Evolutionary conservation across 2,329 filamentous ascomycete genomes (phyloP).

Genomic region (Neofusicoccum parvum): DNA sequence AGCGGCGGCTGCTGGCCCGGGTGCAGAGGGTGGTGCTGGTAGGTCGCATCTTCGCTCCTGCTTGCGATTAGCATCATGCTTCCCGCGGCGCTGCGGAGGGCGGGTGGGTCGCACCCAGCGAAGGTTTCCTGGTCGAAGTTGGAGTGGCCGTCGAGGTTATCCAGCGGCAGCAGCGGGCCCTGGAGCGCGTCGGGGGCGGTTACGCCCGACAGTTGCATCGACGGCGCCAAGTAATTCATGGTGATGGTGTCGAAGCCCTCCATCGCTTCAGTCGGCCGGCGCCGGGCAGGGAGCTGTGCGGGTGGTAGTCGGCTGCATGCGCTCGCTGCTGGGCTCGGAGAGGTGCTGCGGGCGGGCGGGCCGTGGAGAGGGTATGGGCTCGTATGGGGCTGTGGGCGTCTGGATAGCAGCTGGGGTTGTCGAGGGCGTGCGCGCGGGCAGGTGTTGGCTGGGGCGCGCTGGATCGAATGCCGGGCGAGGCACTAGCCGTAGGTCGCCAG

Average conservation of each 20-base stretch:
- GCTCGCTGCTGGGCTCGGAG: conserved; percentile 31
- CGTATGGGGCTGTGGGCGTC: conserved; percentile 19
- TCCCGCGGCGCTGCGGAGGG: conserved; percentile 24
- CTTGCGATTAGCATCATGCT: conserved; percentile 32
- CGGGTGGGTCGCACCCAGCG: conserved; percentile 53
- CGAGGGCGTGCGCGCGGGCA: conserved; percentile 2
- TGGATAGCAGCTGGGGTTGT: conserved; percentile 4
- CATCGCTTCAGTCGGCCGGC: conserved; percentile 37
- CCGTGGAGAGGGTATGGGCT: conserved; percentile 15
- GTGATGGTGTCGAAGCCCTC: conserved; percentile 63
- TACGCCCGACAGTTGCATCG: conserved; percentile 58
- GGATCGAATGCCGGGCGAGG: background rate
- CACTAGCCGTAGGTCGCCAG: background rate
- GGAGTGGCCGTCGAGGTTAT: conserved; percentile 60
- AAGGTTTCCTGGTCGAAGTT: conserved; percentile 64
- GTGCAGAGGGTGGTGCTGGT: conserved; percentile 45
- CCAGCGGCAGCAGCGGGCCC: conserved; percentile 52
- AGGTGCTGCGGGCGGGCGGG: conserved; percentile 21
- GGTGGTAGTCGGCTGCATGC: conserved; percentile 22
- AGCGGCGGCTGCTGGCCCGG: conserved; percentile 38
- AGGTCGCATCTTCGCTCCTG: conserved; percentile 56
- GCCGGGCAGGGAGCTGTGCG: conserved; percentile 24
- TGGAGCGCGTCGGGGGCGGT: conserved; percentile 42
- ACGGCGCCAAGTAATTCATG: conserved; percentile 64
- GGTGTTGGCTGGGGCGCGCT: conserved; percentile 13